Evolutionary conservation across 352 stramenopile species (phyloP).

Genomic region (Pythium biforme): DNA sequence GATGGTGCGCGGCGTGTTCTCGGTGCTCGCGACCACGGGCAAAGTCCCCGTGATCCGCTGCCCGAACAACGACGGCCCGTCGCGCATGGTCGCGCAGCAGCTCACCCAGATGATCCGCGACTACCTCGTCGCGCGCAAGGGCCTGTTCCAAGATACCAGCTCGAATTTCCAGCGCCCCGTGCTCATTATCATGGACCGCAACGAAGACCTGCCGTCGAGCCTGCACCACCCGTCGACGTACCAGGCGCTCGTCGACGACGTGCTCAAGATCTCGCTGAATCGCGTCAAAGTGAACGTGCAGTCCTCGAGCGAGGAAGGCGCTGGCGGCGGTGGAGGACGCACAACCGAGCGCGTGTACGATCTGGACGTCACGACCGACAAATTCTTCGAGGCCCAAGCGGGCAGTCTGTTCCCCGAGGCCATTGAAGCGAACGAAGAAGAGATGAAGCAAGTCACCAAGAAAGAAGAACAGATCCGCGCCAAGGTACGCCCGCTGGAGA

Average conservation of each 20-base stretch:
- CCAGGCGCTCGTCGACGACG: conserved; percentile 95
- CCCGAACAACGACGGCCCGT: conserved; percentile 89
- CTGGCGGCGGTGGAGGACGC: conserved; percentile 11
- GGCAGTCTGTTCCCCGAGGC: conserved; percentile 76
- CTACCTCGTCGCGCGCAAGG: conserved; percentile 65
- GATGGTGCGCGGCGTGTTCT: conserved; percentile 89
- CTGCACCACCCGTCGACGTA: conserved; percentile 95
- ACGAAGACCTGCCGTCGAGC: conserved; percentile 94
- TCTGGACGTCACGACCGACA: conserved; percentile 77
- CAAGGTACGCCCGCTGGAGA: conserved; percentile 1
- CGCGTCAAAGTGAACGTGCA: conserved; percentile 92
- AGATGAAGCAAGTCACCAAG: conserved; percentile 86
- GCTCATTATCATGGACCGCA: conserved; percentile 97
- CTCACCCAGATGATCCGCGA: conserved; percentile 84
- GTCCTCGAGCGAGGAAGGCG: conserved; percentile 35
- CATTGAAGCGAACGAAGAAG: conserved; percentile 86
- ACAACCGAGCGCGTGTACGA: conserved; percentile 73
- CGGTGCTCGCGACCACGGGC: conserved; percentile 91
- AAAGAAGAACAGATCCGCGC: conserved; percentile 85
- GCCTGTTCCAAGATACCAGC: conserved; percentile 57
- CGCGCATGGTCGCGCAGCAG: conserved; percentile 96
- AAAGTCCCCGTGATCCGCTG: conserved; percentile 96
- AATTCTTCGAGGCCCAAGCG: conserved; percentile 80
- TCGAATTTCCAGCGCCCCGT: conserved; percentile 89
- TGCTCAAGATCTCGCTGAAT: conserved; percentile 95